Evolutionary conservation across 1,284 basidiomycete species (phyloP).

Genomic region (Somion occarium): DNA sequence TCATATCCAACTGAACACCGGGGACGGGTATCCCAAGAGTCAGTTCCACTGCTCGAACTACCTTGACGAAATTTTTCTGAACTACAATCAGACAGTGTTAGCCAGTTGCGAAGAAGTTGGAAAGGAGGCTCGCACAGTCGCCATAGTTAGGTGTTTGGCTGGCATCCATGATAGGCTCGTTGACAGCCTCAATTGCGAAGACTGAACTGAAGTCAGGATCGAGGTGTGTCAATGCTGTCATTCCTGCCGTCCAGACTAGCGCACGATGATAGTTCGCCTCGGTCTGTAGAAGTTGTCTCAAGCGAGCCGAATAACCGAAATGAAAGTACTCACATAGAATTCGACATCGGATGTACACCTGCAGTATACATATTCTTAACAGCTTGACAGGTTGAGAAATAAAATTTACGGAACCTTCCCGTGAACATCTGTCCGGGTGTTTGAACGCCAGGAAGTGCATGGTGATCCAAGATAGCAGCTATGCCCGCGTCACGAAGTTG

Average conservation of each 20-base stretch:
- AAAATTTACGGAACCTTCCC: slow-evolving; percentile 41
- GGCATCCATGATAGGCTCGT: slow-evolving; percentile 72
- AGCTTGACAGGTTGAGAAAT: background rate
- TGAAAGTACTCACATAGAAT: slow-evolving; percentile 57
- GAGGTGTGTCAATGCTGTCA: slow-evolving; percentile 66
- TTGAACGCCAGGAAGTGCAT: slow-evolving; percentile 72
- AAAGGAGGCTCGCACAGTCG: slow-evolving; percentile 40
- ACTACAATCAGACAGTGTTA: slow-evolving; percentile 36
- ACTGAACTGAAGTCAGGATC: slow-evolving; percentile 63
- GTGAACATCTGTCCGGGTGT: slow-evolving; percentile 57
- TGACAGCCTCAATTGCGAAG: slow-evolving; percentile 70
- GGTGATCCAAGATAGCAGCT: slow-evolving; percentile 66
- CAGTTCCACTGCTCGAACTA: slow-evolving; percentile 60
- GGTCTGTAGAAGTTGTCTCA: slow-evolving; percentile 37
- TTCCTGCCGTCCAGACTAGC: slow-evolving; percentile 71
- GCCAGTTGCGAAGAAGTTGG: background rate
- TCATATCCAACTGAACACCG: slow-evolving; percentile 15
- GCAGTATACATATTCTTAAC: background rate
- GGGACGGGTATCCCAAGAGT: slow-evolving; percentile 47
- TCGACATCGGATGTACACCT: slow-evolving; percentile 65
- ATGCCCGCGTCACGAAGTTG: slow-evolving; percentile 61
- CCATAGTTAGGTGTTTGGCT: slow-evolving; percentile 61
- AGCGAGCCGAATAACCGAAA: slow-evolving; percentile 4
- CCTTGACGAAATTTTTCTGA: slow-evolving; percentile 65
- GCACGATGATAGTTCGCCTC: slow-evolving; percentile 69